These are phyloP conservation scores for Microbotryum violaceum DNA, from an alignment of 1,284 basidiomycete species.

Conservation along the genomic window DNA sequence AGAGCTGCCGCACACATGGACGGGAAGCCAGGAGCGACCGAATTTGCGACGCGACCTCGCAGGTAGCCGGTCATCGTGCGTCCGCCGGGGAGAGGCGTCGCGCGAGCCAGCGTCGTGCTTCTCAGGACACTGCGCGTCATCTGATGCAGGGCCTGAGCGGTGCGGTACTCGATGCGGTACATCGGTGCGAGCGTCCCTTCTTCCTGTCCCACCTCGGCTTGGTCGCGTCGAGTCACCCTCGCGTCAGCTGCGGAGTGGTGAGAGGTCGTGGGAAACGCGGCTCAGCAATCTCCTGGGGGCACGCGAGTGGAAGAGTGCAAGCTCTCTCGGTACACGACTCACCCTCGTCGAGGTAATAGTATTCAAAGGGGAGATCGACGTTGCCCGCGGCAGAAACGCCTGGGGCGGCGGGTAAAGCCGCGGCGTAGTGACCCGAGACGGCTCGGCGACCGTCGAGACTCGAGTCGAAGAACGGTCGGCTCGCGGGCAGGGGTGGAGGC, in stretches of 20 bases:
- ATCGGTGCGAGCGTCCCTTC: neutral
- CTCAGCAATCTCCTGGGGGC: too few relatives aligned
- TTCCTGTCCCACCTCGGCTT: slow-evolving; percentile 19
- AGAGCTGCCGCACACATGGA: neutral
- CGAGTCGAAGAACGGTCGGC: too few relatives aligned
- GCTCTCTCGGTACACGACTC: neutral
- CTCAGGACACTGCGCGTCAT: slow-evolving; percentile 13
- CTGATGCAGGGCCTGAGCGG: slow-evolving; percentile 21
- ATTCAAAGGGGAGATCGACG: slow-evolving; percentile 18
- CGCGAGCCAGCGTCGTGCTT: neutral
- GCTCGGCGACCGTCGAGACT: slow-evolving; percentile 11
- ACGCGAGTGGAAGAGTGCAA: too few relatives aligned
- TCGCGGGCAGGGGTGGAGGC: too few relatives aligned
- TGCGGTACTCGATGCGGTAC: slow-evolving; percentile 31
- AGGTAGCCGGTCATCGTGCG: slow-evolving; percentile 25
- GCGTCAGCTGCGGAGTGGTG: neutral
- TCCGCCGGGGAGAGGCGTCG: slow-evolving; percentile 1
- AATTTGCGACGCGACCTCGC: slow-evolving; percentile 11
- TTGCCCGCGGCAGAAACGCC: slow-evolving; percentile 1
- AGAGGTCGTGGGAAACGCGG: too few relatives aligned
- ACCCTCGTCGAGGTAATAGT: slow-evolving; percentile 24
- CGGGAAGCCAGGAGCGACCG: slow-evolving; percentile 16
- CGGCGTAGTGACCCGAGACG: slow-evolving; percentile 10
- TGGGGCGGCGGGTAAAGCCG: neutral
- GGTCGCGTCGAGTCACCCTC: slow-evolving; percentile 3